Evolutionary conservation across 2,329 filamentous ascomycete genomes (phyloP), one percentile per base, ranked within the genome.

Genomic region (Fusarium sarcochroum): DNA sequence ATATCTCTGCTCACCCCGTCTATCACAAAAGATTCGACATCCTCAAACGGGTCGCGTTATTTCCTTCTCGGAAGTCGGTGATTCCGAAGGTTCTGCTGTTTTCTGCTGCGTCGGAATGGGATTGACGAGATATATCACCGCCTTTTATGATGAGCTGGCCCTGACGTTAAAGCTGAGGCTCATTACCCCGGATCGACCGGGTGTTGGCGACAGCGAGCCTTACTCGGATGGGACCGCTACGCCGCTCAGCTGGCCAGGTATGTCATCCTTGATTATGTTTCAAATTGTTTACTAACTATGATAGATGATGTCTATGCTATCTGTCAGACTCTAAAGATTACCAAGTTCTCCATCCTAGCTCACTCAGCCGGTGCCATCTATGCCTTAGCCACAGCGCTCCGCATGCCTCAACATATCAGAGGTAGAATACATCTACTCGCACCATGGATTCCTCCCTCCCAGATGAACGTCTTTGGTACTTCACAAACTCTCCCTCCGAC

Each of bases 61-160:
- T 70, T 97, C 94, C 1, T 99, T 98, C 76, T 98, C 95, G 0
- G 96, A 99, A 78, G 96, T 99, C 4, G 96, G 96, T 15, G 94
- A 98, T 77, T 90, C 94, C 0, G 89, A 95, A 42, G 96, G 96
- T 2, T 95, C 91, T 70, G 95, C 94, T 4, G 93, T 99, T 3
- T 94, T 99, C 72, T 97, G 96, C 77, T 99, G 96, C 75, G 94
- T 99, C 4, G 96, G 96, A 20, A 99, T 99, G 96, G 96, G 96
- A 0, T 80, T 99, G 73, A 99, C 96, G 13, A 89, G 96, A 79
- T 99, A 96, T 77, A 92, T 99, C 62, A 98, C 93, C 63, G 94
- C 94, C 0, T 99, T 99, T 77, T 99, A 98, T 76, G 96, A 99
- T 77, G 96, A 99, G 78, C 84, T 99, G 53, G 96, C 96, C 4